These are phyloP conservation scores for Salvia splendens DNA, from an alignment of 257 asterid genomes.

Conservation along the genomic window DNA sequence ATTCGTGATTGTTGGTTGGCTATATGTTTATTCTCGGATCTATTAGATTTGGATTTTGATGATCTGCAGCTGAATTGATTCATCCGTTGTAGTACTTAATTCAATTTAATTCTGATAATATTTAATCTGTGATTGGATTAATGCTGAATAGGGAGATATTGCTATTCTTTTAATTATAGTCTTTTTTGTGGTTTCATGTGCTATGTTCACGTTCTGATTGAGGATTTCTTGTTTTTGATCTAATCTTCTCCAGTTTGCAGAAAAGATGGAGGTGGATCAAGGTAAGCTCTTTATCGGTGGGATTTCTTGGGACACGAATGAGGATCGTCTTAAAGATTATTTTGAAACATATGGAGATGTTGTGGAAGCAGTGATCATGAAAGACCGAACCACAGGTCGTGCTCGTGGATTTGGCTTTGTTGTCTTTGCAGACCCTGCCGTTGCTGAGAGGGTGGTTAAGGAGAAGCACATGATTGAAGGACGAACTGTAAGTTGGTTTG, in stretches of 20 bases:
- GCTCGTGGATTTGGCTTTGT: constrained; percentile 90
- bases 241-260: constrained; percentile 37
- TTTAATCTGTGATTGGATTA: constrained; percentile 15
- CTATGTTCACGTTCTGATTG: constrained; percentile 18
- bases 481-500: constrained; percentile 59
- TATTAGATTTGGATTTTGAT: constrained; percentile 39
- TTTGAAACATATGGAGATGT: constrained; percentile 70
- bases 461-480: constrained; percentile 84
- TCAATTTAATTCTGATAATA: constrained; percentile 5
- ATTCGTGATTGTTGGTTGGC: constrained; percentile 14
- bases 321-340: constrained; percentile 74
- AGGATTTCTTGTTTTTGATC: constrained; percentile 19
- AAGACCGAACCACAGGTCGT: constrained; percentile 78
- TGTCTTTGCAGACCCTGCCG: constrained; percentile 66
- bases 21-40: constrained; percentile 46
- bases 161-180: background rate
- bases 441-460: constrained; percentile 77
- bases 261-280: constrained; percentile 78
- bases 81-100: constrained; percentile 6
- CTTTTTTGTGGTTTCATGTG: background rate
- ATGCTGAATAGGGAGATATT: constrained; percentile 7
- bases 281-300: constrained; percentile 86
- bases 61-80: constrained; percentile 27
- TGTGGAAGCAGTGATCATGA: constrained; percentile 85
- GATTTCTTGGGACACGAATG: constrained; percentile 88